Evolutionary conservation across 2,329 filamentous ascomycete genomes (phyloP), one percentile per base, ranked within the genome.

Genomic region (Ophiostoma pallidulum): DNA sequence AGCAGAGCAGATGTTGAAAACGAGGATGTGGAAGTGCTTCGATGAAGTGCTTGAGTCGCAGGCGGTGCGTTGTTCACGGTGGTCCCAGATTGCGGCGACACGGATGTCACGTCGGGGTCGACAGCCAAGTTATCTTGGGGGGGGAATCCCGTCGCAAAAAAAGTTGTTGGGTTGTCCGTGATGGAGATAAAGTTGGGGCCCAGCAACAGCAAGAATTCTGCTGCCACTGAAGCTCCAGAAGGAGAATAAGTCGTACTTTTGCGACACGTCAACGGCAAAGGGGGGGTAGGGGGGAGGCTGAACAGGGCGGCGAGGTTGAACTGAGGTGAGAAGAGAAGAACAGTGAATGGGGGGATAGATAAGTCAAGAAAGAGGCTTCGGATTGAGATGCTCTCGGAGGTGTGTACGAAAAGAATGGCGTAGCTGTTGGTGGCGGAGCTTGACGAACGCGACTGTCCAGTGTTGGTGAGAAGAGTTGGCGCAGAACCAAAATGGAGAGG

Each of bases 401-500:
- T 47, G 36, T 35, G 39, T 45, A 32, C 35, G 33, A 31, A 45
- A 10, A 22, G 18, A n/a, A 20, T 36, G 20, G n/a, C 40, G 16
- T 31, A 12, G 12, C 16, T 37, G 31, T 35, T 36, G 22, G 33
- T 39, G 35, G 46, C 26, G 49, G 37, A 51, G 50, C 50, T 49
- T 51, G 47, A 43, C 46, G 48, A 45, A 35, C 42, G 40, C 37
- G 40, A 29, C n/a, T 41, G 41, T 32, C n/a, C n/a, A n/a, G n/a
- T n/a, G n/a, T n/a, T n/a, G n/a, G n/a, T n/a, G n/a, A n/a, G n/a
- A n/a, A n/a, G n/a, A n/a, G 46, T 47, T 41, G 51, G 43, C 44
- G 51, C 32, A 38, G 43, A n/a, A n/a, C n/a, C 29, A 39, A 48
- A 52, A 45, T 44, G 42, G 43, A 47, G 51, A 53, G 51, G 51